Evolutionary conservation across 2,329 filamentous ascomycete species (phyloP).

Genomic region (Lecanicillium sp.): DNA sequence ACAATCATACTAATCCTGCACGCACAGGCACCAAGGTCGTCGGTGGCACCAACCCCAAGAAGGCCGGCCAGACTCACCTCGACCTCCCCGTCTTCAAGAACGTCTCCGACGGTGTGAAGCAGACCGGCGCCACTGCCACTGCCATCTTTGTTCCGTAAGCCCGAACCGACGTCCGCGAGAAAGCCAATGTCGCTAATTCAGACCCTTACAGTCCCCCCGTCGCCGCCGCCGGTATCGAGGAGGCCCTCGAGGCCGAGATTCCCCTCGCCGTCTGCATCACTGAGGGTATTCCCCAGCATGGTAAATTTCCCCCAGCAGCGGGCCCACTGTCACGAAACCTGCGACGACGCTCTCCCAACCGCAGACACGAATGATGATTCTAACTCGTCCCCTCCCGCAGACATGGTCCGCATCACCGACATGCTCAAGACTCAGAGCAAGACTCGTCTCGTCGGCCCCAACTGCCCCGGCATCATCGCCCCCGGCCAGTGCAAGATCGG

Average conservation of each 20-base stretch:
- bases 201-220: conserved; percentile 68
- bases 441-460: conserved; percentile 92
- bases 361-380: conserved; percentile 4
- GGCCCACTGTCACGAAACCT: neutral
- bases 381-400: conserved; percentile 37
- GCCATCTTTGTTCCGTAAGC: conserved; percentile 92
- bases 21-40: conserved; percentile 85
- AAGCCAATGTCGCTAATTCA: conserved; percentile 28
- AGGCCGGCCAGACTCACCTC: conserved; percentile 86
- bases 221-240: conserved; percentile 92
- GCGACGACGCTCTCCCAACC: neutral
- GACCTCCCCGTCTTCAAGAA: conserved; percentile 88
- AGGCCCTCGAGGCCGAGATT: conserved; percentile 89
- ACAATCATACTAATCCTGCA: neutral
- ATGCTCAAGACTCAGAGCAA: conserved; percentile 97
- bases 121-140: conserved; percentile 84
- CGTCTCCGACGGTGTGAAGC: conserved; percentile 80
- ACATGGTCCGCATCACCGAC: conserved; percentile 98
- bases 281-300: conserved; percentile 95
- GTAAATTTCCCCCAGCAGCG: conserved; percentile 44
- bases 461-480: conserved; percentile 96
- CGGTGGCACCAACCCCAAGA: conserved; percentile 98
- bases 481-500: conserved; percentile 98
- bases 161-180: neutral
- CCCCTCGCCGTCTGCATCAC: conserved; percentile 96